Evolutionary conservation across 805 yeast species (phyloP).

Genomic region (Teunomyces gatunensis): DNA sequence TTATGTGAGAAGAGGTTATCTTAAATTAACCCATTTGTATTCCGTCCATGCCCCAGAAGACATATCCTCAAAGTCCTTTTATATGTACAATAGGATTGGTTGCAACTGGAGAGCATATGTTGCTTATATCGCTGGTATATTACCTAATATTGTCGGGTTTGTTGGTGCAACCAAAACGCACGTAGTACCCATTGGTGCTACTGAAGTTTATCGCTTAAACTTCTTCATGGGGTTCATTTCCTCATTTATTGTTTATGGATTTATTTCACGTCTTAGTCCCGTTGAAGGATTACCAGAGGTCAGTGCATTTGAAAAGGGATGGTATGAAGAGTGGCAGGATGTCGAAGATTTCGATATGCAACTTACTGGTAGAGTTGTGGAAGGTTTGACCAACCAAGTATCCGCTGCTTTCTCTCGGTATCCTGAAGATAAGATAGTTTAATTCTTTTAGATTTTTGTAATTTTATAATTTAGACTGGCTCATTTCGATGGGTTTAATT

Average conservation of each 20-base stretch:
- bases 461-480: background rate
- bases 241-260: conserved; percentile 54
- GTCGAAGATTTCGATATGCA: conserved; percentile 60
- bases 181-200: conserved; percentile 74
- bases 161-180: conserved; percentile 77
- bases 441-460: background rate
- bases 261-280: conserved; percentile 54
- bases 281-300: conserved; percentile 35
- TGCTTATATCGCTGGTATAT: conserved; percentile 77
- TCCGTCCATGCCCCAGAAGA: conserved; percentile 37
- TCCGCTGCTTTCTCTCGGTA: background rate
- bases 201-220: conserved; percentile 66
- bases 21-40: conserved; percentile 65
- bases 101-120: conserved; percentile 80
- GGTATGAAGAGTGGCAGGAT: conserved; percentile 62
- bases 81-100: conserved; percentile 63
- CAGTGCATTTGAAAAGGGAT: conserved; percentile 48
- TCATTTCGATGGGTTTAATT: background rate
- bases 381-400: background rate
- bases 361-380: conserved; percentile 12
- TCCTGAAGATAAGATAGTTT: conserved; percentile 5
- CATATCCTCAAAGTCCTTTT: conserved; percentile 33
- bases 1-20: conserved; percentile 65
- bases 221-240: conserved; percentile 73
- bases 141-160: conserved; percentile 84